Base-by-base conservation (phyloP, 352 stramenopile species). In the Sclerospora graminicola region DNA sequence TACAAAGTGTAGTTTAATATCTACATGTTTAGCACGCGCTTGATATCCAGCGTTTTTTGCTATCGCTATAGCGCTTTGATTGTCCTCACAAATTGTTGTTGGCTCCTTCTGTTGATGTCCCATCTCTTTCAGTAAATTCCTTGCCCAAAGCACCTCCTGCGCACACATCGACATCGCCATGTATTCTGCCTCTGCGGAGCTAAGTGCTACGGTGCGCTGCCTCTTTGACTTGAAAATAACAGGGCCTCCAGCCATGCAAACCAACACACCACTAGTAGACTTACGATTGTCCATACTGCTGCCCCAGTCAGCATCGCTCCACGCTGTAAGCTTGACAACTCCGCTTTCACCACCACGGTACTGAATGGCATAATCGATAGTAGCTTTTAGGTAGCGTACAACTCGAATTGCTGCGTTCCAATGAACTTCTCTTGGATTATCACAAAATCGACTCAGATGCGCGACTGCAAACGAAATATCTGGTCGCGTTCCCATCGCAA, bases 11-110 rank as follows among this genome's bases (percentile, higher is more conserved):
- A 56, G 55, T 14, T 30, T 38, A 21, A 60, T 66, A 33, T 54
- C 30, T 14, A 61, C 58, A 14, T 63, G 44, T 41, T 57, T 53
- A 36, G 48, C 52, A 2, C 33, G 44, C 1, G 30, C 32, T 26
- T 63, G 48, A 21, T 60, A 60, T 2, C 44, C 57, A 21, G 38
- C 48, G 10, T 65, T 57, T 26, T 57, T 60, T 2, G 50, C 57
- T 31, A 66, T 43, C 7, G 46, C 32, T 13, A 58, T 51, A 16
- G 23, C 57, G 16, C 51, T 32, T 37, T 66, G 42, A 26, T 55
- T 62, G 24, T 62, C 57, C 24, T 58, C 46, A 20, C 45, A 54
- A 9, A 64, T 51, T 19, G 48, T 40, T 15, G 31, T 48, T 8
- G 36, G 0, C 6, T 40, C 41, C 7, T 11, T 11, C 24, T 53